Conservation (phyloP, 805 yeast genomes). For the Candida ovalis region DNA sequence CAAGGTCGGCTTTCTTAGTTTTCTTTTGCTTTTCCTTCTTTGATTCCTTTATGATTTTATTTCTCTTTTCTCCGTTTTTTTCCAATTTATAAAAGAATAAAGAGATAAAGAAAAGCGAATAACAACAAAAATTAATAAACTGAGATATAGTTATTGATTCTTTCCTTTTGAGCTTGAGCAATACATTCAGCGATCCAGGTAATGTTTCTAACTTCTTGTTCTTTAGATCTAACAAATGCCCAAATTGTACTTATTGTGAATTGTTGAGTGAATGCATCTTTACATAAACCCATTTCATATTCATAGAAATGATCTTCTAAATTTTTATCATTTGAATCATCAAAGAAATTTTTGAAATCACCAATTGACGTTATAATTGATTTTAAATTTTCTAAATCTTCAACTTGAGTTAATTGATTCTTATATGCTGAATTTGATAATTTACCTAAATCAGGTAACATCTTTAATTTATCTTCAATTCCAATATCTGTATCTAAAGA, state of each 20-base stretch:
- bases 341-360: slow-evolving; percentile 61
- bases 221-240: slow-evolving; percentile 96
- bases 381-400: slow-evolving; percentile 83
- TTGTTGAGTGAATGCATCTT: slow-evolving; percentile 93
- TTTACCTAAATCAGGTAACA: slow-evolving; percentile 81
- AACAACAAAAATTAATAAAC: slow-evolving; percentile 50
- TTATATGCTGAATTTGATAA: slow-evolving; percentile 66
- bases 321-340: slow-evolving; percentile 47
- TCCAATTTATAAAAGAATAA: neutral
- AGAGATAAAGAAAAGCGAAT: neutral
- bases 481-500: slow-evolving; percentile 80
- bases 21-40: no score
- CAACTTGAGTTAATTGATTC: slow-evolving; percentile 64
- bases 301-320: slow-evolving; percentile 93
- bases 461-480: slow-evolving; percentile 61
- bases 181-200: slow-evolving; percentile 99
- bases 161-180: slow-evolving; percentile 95
- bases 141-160: slow-evolving; percentile 85
- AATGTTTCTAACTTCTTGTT: slow-evolving; percentile 94
- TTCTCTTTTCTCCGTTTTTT: neutral
- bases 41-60: neutral
- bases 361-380: slow-evolving; percentile 57
- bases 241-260: slow-evolving; percentile 86
- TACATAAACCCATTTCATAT: slow-evolving; percentile 88
- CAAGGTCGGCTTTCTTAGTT: no score